phyloP scores from a whole-genome alignment of 805 yeast species.

The Lachancea nothofagi region DNA sequence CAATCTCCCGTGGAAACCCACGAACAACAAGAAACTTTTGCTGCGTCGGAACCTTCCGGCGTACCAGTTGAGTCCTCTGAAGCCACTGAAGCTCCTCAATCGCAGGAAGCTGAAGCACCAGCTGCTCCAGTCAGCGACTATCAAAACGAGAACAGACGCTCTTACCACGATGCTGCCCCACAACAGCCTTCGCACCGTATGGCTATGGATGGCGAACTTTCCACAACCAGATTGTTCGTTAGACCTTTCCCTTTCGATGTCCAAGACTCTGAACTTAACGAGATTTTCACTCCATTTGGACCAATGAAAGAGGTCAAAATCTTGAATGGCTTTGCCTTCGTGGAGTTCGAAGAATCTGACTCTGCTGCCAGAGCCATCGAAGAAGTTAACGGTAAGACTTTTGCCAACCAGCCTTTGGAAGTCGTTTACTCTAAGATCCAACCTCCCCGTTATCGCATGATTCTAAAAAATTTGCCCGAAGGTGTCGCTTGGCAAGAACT shows the following conservation, averaged over 20 bases:
- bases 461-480: constrained; percentile 65
- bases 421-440: constrained; percentile 41
- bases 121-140: constrained; percentile 21
- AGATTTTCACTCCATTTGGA: constrained; percentile 61
- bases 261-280: constrained; percentile 57
- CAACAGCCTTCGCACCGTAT: constrained; percentile 1
- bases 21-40: constrained; percentile 3
- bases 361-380: constrained; percentile 71
- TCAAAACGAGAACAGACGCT: constrained; percentile 4
- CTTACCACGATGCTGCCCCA: background rate
- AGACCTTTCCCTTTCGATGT: constrained; percentile 58
- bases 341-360: constrained; percentile 73
- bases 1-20: constrained; percentile 17
- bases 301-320: constrained; percentile 61
- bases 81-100: constrained; percentile 1
- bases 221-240: constrained; percentile 47
- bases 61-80: constrained; percentile 16
- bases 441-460: constrained; percentile 69
- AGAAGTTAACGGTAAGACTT: constrained; percentile 64
- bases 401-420: constrained; percentile 48
- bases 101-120: constrained; percentile 13
- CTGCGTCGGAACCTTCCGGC: constrained; percentile 2
- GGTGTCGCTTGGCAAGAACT: constrained; percentile 83
- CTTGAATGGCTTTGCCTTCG: constrained; percentile 82
- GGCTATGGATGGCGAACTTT: constrained; percentile 32